Base-by-base conservation (phyloP, 352 stramenopile species). In the Globisporangium uncinulatum region DNA sequence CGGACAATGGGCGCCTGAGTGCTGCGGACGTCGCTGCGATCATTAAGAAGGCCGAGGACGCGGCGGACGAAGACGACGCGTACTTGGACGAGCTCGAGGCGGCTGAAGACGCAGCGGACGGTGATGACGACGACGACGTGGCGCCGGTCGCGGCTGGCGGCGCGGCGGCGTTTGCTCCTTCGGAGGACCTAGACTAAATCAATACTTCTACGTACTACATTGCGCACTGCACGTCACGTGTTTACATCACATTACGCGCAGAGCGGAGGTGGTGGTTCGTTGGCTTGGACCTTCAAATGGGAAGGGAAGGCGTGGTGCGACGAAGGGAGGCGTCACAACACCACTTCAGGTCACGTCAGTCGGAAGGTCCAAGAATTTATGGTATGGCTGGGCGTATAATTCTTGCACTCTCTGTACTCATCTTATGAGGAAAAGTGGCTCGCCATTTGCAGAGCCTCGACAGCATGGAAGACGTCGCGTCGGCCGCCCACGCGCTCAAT, bases 111-210 rank as follows among this genome's bases (percentile, higher is more conserved):
- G 78, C 63, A 4, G 42, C 15, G 41, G 41, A 10, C 29, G 49
- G 31, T 0, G 73, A 73, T 9, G 75, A 68, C 20, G 62, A 65
- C 41, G 66, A 57, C 4, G 62, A 59, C 19, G 74, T 65, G 29
- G 63, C 56, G n/a, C 52, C 34, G n/a, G 9, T 20, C 32, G 50
- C 50, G n/a, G 65, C 45, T 34, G 71, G 67, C 32, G 57, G 62
- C 17, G 56, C 68, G 3, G 59, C 62, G 9, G 51, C 62, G 52
- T 67, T 71, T 46, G 65, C 83, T 47, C 65, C 79, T 51, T 83
- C 72, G 57, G 76, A 83, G 70, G 82, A 92, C 64, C 74, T 92
- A 87, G 82, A 92, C 76, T 92, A 89, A 29, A 90, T 81, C 62
- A 46, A 50, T 20, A 47, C 42, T 29, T 47, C 42, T 15, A 47